phyloP scores from a whole-genome alignment of 2,329 filamentous ascomycete genomes.

The Corynespora cassiicola region DNA sequence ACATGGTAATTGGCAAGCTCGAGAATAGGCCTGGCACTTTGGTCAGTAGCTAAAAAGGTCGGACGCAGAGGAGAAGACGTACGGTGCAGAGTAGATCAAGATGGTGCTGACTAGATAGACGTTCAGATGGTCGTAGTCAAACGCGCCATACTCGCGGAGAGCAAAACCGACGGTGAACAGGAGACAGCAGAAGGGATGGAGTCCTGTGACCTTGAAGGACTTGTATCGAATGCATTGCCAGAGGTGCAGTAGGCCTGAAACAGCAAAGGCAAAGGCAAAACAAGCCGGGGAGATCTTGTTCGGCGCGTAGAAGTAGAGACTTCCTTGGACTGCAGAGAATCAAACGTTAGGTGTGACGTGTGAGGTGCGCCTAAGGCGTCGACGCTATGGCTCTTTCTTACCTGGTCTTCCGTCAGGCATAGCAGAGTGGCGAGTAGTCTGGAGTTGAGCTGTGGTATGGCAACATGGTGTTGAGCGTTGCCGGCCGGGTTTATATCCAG shows the following conservation, averaged over 20 bases:
- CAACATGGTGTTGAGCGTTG: too few relatives aligned
- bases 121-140: conserved; percentile 52
- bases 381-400: too few relatives aligned
- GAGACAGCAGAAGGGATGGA: conserved; percentile 60
- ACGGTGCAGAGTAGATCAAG: conserved; percentile 43
- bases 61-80: conserved; percentile 18
- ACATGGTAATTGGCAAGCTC: conserved; percentile 66
- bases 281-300: conserved; percentile 60
- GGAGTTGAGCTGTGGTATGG: too few relatives aligned
- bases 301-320: conserved; percentile 53
- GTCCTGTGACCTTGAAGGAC: conserved; percentile 59
- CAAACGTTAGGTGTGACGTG: neutral
- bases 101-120: conserved; percentile 46
- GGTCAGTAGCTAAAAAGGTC: too few relatives aligned
- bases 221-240: conserved; percentile 64
- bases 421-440: too few relatives aligned
- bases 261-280: conserved; percentile 54
- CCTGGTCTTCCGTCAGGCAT: conserved; percentile 8
- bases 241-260: conserved; percentile 52
- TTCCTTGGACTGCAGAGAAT: conserved; percentile 17
- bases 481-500: too few relatives aligned
- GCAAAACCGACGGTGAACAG: conserved; percentile 64
- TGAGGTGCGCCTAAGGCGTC: too few relatives aligned
- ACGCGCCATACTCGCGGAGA: conserved; percentile 59
- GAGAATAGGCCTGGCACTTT: conserved; percentile 58